Conservation (phyloP, 108 stramenopile species). For the Skeletonema menzelii region DNA sequence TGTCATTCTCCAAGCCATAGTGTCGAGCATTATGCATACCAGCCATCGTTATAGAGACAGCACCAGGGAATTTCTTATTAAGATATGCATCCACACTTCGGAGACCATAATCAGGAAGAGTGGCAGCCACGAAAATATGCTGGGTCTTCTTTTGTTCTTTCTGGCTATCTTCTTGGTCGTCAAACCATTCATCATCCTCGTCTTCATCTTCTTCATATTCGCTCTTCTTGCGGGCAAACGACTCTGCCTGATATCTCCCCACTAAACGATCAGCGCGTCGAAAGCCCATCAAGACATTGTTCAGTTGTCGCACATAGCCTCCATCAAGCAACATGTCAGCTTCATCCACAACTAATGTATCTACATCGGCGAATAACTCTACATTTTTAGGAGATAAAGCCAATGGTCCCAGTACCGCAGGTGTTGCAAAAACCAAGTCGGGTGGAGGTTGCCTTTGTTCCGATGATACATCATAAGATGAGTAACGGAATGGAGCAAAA, state of each 20-base stretch:
- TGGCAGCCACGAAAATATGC: slow-evolving; percentile 92
- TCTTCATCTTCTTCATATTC: slow-evolving; percentile 46
- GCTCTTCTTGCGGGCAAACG: slow-evolving; percentile 18
- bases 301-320: slow-evolving; percentile 82
- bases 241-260: slow-evolving; percentile 14
- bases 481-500: slow-evolving; percentile 77
- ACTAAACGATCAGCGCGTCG: slow-evolving; percentile 74
- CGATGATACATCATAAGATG: slow-evolving; percentile 42
- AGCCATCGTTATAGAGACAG: slow-evolving; percentile 61
- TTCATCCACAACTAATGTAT: slow-evolving; percentile 91
- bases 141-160: slow-evolving; percentile 55
- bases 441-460: slow-evolving; percentile 54
- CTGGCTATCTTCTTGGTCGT: slow-evolving; percentile 7
- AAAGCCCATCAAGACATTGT: slow-evolving; percentile 91
- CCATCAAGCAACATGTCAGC: slow-evolving; percentile 98
- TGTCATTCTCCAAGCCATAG: slow-evolving; percentile 68
- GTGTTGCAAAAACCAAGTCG: slow-evolving; percentile 94
- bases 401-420: slow-evolving; percentile 91
- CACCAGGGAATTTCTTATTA: slow-evolving; percentile 80
- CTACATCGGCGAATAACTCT: slow-evolving; percentile 86
- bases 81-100: slow-evolving; percentile 91
- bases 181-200: slow-evolving; percentile 13
- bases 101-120: slow-evolving; percentile 91
- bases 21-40: slow-evolving; percentile 90
- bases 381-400: slow-evolving; percentile 85